Conservation (phyloP, 2,329 filamentous ascomycete genomes). For the Chrysoporthe austroafricana region DNA sequence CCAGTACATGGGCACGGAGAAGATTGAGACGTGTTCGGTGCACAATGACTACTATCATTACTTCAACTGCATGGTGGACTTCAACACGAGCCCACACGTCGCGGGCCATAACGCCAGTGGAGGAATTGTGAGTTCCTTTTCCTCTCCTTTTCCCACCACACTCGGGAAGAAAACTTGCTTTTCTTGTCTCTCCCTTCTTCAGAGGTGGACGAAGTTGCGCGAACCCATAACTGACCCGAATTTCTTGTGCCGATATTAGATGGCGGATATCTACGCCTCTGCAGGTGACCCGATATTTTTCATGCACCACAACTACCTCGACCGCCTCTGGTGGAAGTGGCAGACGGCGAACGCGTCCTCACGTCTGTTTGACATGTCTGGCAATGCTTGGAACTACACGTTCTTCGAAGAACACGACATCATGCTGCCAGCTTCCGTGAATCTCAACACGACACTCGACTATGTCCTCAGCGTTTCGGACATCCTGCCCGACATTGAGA, state of each 20-base stretch:
- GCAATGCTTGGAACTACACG: slow-evolving; percentile 19
- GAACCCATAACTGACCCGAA: not conserved
- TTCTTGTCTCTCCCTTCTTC: not conserved
- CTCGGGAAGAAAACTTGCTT: not conserved
- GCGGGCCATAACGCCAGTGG: not conserved
- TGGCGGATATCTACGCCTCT: slow-evolving; percentile 29
- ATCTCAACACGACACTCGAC: slow-evolving; percentile 12
- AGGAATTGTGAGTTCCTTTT: slow-evolving; percentile 1
- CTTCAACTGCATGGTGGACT: slow-evolving; percentile 6
- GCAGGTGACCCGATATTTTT: slow-evolving; percentile 40
- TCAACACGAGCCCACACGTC: slow-evolving; percentile 9
- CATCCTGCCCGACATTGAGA: slow-evolving; percentile 11
- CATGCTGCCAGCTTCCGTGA: slow-evolving; percentile 1
- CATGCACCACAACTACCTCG: slow-evolving; percentile 39
- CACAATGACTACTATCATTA: slow-evolving; percentile 4
- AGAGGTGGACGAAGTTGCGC: not conserved
- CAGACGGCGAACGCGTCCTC: slow-evolving; percentile 23
- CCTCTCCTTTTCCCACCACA: not conserved
- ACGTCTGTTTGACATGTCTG: slow-evolving; percentile 16
- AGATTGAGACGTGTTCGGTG: slow-evolving; percentile 11
- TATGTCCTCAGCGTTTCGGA: slow-evolving; percentile 1
- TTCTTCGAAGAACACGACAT: not conserved
- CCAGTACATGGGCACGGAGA: slow-evolving; percentile 16
- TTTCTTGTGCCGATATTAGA: not conserved
- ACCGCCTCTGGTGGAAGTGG: slow-evolving; percentile 33